Evolutionary conservation across 495 filamentous ascomycete genomes (phyloP).

Genomic region (Massariosphaeria phaeospora): DNA sequence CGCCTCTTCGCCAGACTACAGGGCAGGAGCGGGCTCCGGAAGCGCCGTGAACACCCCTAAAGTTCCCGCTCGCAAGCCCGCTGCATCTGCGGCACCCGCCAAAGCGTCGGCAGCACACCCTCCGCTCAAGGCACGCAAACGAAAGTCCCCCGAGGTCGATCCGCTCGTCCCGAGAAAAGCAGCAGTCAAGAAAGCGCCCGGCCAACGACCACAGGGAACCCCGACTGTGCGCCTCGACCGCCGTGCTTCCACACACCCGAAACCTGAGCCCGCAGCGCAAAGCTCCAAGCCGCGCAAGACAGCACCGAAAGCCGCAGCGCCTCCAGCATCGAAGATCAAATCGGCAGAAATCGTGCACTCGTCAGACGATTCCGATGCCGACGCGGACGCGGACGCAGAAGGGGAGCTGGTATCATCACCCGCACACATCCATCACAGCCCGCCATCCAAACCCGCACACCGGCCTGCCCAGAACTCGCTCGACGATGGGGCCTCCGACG

Average conservation of each 20-base stretch:
- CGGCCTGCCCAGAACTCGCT: conserved; percentile 33
- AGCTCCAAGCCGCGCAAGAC: conserved; percentile 4
- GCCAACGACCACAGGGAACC: conserved; percentile 1
- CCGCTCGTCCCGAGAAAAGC: conserved; percentile 3
- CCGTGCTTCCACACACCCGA: conserved; percentile 24
- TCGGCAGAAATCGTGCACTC: conserved; percentile 27
- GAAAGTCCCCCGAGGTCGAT: conserved; percentile 12
- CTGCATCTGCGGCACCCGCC: background rate
- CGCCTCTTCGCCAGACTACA: conserved; percentile 43
- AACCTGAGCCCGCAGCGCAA: conserved; percentile 1
- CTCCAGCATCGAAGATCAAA: conserved; percentile 23
- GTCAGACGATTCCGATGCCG: conserved; percentile 18
- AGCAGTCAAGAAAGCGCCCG: conserved; percentile 9
- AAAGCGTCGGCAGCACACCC: background rate
- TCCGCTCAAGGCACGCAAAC: conserved; percentile 8
- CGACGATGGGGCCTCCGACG: conserved; percentile 26
- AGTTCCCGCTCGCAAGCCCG: background rate
- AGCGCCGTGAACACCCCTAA: conserved; percentile 29
- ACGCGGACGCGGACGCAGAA: conserved; percentile 19
- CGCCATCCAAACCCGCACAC: conserved; percentile 18
- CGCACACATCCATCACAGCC: conserved; percentile 45
- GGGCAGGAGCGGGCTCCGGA: conserved; percentile 38
- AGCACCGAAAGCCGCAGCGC: conserved; percentile 2
- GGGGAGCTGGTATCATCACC: conserved; percentile 25
- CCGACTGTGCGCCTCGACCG: conserved; percentile 33